Base-by-base conservation (phyloP, 2,329 filamentous ascomycete genomes). In the Neocucurbitaria cava region DNA sequence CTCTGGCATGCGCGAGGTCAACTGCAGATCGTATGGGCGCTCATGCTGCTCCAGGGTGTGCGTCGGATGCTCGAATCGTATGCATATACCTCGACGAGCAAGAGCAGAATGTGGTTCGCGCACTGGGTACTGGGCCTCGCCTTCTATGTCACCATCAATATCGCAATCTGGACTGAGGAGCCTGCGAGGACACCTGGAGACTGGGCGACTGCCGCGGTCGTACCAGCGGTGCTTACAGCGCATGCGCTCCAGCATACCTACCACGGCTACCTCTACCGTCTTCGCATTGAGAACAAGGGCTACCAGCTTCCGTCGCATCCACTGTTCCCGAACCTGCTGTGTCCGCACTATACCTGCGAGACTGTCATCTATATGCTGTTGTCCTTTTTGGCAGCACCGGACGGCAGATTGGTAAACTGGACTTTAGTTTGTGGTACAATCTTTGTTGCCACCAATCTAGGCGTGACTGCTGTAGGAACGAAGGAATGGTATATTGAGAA, bases 311-410 rank as follows among this genome's bases (percentile, higher is more conserved):
- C 94, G 0, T 79, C 83, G 2, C 83, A 89, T 55, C 87, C 88
- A 2, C 77, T 89, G 52, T 99, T 98, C 75, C 80, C 81, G 40
- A 80, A 82, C 52, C 76, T 96, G 20, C 77, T 97, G 35, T 96
- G 90, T 65, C 92, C 95, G 17, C 95, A 99, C 77, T 99, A 98
- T 76, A 90, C 90, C 3, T 91, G 89, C 68, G 95, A 98, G 78
- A 93, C 91, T 70, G 72, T 89, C 36, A 86, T 97, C 54, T 98
- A 99, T 73, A 71, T 92, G 18, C 84, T 89, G n/a, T 77, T 99
- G 61, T 85, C 91, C 2, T 77, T 95, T 41, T 74, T 89, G 35
- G 87, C 88, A 26, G 92, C 93, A 1, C 92, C 93, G 0, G 67
- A 77, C 7, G 89, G 87, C 10, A 76, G 80, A 28, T 59, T 84